These are phyloP conservation scores for Suillus spraguei DNA, from an alignment of 768 basidiomycete genomes.

Conservation along the genomic window DNA sequence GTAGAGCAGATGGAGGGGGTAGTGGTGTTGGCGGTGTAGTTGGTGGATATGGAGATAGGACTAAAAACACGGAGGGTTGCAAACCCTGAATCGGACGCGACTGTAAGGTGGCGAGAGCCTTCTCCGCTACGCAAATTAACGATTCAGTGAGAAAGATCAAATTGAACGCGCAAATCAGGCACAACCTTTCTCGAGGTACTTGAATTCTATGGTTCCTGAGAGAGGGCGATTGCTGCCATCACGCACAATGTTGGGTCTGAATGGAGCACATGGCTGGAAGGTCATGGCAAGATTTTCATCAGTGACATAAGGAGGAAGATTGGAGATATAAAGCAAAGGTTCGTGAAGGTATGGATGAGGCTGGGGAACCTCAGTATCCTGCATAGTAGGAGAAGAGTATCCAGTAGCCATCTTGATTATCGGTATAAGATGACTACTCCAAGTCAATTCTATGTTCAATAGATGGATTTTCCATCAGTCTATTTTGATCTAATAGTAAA, in stretches of 20 bases:
- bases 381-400: slow-evolving; percentile 35
- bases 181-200: slow-evolving; percentile 75
- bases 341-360: slow-evolving; percentile 87
- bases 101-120: slow-evolving; percentile 84
- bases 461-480: neutral
- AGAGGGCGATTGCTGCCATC: slow-evolving; percentile 55
- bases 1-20: slow-evolving; percentile 74
- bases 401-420: slow-evolving; percentile 40
- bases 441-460: slow-evolving; percentile 9
- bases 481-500: slow-evolving; percentile 1
- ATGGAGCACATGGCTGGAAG: slow-evolving; percentile 76
- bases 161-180: slow-evolving; percentile 25
- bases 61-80: slow-evolving; percentile 58
- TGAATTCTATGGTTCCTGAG: slow-evolving; percentile 83
- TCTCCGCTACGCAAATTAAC: slow-evolving; percentile 62
- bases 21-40: slow-evolving; percentile 74
- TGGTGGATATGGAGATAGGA: slow-evolving; percentile 83
- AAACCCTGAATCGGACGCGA: slow-evolving; percentile 68
- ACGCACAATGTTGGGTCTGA: slow-evolving; percentile 75
- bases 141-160: slow-evolving; percentile 9
- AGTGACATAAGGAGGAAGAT: slow-evolving; percentile 68
- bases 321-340: slow-evolving; percentile 79
- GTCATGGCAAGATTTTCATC: slow-evolving; percentile 79
- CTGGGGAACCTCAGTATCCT: slow-evolving; percentile 34
- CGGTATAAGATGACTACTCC: slow-evolving; percentile 26